Evolutionary conservation across 768 basidiomycete species (phyloP).

Genomic region (Boletus edulis): DNA sequence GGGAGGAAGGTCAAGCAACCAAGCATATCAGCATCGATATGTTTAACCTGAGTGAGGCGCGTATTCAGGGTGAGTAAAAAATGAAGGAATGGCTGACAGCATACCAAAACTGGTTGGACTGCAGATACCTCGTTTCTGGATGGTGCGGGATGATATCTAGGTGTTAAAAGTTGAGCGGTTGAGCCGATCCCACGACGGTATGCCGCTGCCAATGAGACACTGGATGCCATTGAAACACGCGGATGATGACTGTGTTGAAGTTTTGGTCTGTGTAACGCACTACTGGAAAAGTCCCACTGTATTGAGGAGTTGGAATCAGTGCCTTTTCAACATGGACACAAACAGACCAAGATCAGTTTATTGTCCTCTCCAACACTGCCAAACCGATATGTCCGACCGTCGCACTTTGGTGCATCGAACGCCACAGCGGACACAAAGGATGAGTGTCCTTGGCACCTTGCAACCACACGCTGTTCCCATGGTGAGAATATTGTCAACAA

Average conservation of each 20-base stretch:
- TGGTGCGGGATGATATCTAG: constrained; percentile 83
- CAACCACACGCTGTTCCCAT: constrained; percentile 90
- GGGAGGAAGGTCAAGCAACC: constrained; percentile 76
- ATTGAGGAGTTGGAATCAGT: neutral
- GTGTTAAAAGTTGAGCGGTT: constrained; percentile 50
- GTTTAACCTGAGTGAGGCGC: constrained; percentile 57
- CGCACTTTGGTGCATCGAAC: constrained; percentile 87
- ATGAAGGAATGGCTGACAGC: constrained; percentile 21
- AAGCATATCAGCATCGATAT: constrained; percentile 77
- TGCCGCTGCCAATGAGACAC: constrained; percentile 65
- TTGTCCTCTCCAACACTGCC: constrained; percentile 97
- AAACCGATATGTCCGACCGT: constrained; percentile 90
- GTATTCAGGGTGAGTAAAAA: neutral
- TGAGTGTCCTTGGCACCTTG: constrained; percentile 95
- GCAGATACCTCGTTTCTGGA: constrained; percentile 87
- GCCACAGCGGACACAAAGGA: constrained; percentile 89
- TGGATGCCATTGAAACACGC: constrained; percentile 76
- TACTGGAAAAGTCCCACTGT: constrained; percentile 94
- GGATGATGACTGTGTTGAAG: constrained; percentile 68
- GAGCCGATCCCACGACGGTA: constrained; percentile 60
- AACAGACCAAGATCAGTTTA: constrained; percentile 79
- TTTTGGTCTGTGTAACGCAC: constrained; percentile 87
- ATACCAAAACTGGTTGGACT: constrained; percentile 85
- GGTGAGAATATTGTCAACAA: constrained; percentile 92
- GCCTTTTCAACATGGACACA: neutral